A percentile compares a stretch with the other conserved stretches of the same genome.
These are phyloP conservation scores for Encephalitozoon intestinalis DNA, from an alignment of 371 early-diverging fungal genomes.

Conservation along the genomic window DNA sequence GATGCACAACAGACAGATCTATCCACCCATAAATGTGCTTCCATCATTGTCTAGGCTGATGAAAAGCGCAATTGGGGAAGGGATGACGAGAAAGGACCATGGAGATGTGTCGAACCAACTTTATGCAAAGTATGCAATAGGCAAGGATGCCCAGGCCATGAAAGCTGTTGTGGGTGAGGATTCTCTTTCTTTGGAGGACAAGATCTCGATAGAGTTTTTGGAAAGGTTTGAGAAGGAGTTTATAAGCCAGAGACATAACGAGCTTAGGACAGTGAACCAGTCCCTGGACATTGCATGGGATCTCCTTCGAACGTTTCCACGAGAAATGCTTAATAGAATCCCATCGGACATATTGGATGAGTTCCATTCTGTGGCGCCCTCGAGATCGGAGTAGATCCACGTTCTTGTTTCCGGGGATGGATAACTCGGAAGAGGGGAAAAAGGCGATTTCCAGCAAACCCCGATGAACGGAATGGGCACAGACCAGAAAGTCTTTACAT, in stretches of 20 bases:
- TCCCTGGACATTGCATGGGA: slow-evolving; percentile 96
- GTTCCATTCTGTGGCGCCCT: slow-evolving; percentile 65
- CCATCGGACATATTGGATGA: slow-evolving; percentile 85
- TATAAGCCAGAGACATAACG: slow-evolving; percentile 84
- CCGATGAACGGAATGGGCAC: slow-evolving; percentile 2
- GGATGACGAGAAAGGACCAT: slow-evolving; percentile 95
- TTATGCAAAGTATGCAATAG: slow-evolving; percentile 99
- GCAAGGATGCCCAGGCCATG: slow-evolving; percentile 97
- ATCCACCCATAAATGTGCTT: slow-evolving; percentile 99
- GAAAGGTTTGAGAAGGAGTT: slow-evolving; percentile 96
- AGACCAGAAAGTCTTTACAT: slow-evolving; percentile 13
- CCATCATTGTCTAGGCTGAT: slow-evolving; percentile 96
- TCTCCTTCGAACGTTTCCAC: slow-evolving; percentile 94
- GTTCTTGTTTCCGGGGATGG: not conserved
- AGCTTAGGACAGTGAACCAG: slow-evolving; percentile 88
- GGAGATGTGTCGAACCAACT: slow-evolving; percentile 99
- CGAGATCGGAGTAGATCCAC: not conserved
- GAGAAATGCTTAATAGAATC: slow-evolving; percentile 97
- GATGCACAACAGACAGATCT: slow-evolving; percentile 95
- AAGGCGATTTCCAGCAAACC: not conserved
- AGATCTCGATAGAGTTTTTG: slow-evolving; percentile 89
- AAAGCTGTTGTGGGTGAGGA: slow-evolving; percentile 99
- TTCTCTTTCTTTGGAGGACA: slow-evolving; percentile 92
- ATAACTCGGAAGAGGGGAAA: not conserved
- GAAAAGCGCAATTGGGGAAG: slow-evolving; percentile 99